A percentile compares a stretch with the other conserved stretches of the same genome.
These are phyloP conservation scores for Cucumis cinereus DNA, from an alignment of 306 rosid species.

Conservation along the genomic window DNA sequence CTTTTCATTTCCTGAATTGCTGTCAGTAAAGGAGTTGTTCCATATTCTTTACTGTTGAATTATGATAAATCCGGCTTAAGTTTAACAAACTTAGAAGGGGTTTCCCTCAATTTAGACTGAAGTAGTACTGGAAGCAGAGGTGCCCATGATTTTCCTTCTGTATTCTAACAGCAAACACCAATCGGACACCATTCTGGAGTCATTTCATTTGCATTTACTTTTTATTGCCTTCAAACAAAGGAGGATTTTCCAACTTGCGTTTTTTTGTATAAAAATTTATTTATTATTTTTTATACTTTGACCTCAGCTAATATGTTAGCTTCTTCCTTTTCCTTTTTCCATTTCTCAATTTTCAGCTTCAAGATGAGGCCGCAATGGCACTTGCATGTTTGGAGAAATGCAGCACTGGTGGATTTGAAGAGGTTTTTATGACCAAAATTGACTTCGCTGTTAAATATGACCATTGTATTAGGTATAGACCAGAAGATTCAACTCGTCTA, in stretches of 20 bases:
- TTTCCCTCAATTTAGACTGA: background rate
- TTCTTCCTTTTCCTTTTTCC: background rate
- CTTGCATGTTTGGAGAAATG: conserved; percentile 62
- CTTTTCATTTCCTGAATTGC: background rate
- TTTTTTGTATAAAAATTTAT: background rate
- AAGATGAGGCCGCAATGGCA: conserved; percentile 57
- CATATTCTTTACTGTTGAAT: background rate
- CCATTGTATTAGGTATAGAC: conserved; percentile 61
- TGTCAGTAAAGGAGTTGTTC: background rate
- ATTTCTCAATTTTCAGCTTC: conserved; percentile 45
- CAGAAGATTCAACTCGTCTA: conserved; percentile 2
- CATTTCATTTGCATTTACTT: background rate
- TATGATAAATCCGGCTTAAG: background rate
- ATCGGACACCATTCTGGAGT: background rate
- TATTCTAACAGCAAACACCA: background rate
- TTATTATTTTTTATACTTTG: too few species aligned
- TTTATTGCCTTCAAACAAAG: background rate
- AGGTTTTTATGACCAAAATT: conserved; percentile 67
- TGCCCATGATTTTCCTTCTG: background rate
- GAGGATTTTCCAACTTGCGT: background rate
- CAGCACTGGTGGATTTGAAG: conserved; percentile 79
- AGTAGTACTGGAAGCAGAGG: background rate
- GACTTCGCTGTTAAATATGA: conserved; percentile 76
- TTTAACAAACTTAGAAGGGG: background rate
- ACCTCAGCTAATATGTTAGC: background rate